Percentiles rank a stretch among this genome's conserved stretches.
Conservation (phyloP, 495 filamentous ascomycete species). For the Neurospora sp. region DNA sequence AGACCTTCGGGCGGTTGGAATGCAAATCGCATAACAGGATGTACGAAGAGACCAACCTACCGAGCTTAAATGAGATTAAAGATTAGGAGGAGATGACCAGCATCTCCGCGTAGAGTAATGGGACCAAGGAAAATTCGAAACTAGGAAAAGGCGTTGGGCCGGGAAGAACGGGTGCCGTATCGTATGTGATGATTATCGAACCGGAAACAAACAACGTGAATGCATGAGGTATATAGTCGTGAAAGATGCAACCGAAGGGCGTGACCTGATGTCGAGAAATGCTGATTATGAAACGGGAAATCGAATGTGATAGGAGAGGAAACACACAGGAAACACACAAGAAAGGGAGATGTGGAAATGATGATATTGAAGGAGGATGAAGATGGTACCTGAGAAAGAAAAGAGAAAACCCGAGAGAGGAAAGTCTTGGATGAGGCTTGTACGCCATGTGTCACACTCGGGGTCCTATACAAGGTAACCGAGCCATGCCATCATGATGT, state of each 20-base stretch:
- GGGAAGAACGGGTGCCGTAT: neutral
- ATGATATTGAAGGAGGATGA: constrained; percentile 10
- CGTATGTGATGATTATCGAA: neutral
- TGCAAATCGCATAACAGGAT: neutral
- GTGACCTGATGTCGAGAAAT: constrained; percentile 1
- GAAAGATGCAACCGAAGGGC: constrained; percentile 1
- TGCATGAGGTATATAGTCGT: neutral
- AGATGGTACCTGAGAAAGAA: constrained; percentile 13
- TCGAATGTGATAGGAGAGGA: neutral
- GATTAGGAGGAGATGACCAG: constrained; percentile 28
- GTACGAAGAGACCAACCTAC: constrained; percentile 22
- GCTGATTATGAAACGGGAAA: neutral
- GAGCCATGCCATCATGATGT: neutral
- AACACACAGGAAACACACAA: constrained; percentile 1
- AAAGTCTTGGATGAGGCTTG: neutral
- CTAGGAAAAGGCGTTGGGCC: neutral
- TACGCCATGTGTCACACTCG: neutral
- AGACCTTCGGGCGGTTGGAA: constrained; percentile 5
- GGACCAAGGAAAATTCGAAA: neutral
- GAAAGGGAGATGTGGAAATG: constrained; percentile 16
- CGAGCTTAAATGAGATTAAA: constrained; percentile 14
- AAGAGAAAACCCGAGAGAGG: constrained; percentile 2
- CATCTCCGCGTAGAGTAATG: constrained; percentile 20
- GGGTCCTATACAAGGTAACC: neutral
- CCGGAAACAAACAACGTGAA: neutral